Conservation (phyloP, 176 grass and related monocot genomes). For the Oryza glaberrima region DNA sequence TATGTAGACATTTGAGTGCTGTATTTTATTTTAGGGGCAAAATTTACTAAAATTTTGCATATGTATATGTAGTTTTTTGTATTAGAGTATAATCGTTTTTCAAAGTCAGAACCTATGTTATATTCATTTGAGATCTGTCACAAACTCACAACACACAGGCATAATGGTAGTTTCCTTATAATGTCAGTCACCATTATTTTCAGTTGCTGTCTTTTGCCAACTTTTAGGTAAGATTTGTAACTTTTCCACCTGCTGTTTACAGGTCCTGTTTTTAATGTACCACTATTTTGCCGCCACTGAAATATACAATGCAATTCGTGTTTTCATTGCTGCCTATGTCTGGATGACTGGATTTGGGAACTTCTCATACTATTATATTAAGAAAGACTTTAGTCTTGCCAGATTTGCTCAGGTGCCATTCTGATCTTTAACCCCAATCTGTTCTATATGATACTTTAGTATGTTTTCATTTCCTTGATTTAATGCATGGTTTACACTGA, state of each 20-base stretch:
- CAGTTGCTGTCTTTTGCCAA: neutral
- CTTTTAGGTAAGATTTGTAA: slow-evolving; percentile 11
- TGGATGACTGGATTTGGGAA: slow-evolving; percentile 99
- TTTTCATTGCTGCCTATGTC: slow-evolving; percentile 86
- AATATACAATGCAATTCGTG: slow-evolving; percentile 93
- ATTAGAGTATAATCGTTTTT: neutral
- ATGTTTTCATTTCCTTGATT: slow-evolving; percentile 20
- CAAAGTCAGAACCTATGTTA: neutral
- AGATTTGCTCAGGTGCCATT: slow-evolving; percentile 80
- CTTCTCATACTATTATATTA: slow-evolving; percentile 87
- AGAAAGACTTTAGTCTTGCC: slow-evolving; percentile 83
- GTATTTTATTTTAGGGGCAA: neutral
- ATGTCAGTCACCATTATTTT: neutral
- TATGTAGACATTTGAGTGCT: neutral
- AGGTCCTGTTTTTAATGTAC: slow-evolving; percentile 92
- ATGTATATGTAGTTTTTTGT: neutral
- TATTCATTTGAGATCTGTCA: neutral
- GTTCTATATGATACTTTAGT: neutral
- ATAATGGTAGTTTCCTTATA: neutral
- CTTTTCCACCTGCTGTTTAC: slow-evolving; percentile 24
- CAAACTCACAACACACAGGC: neutral
- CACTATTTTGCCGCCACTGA: slow-evolving; percentile 91
- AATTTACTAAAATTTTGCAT: neutral
- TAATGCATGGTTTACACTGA: slow-evolving; percentile 3
- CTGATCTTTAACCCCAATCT: neutral